Conservation (phyloP, 805 yeast genomes). For the Lipomyces sp. region DNA sequence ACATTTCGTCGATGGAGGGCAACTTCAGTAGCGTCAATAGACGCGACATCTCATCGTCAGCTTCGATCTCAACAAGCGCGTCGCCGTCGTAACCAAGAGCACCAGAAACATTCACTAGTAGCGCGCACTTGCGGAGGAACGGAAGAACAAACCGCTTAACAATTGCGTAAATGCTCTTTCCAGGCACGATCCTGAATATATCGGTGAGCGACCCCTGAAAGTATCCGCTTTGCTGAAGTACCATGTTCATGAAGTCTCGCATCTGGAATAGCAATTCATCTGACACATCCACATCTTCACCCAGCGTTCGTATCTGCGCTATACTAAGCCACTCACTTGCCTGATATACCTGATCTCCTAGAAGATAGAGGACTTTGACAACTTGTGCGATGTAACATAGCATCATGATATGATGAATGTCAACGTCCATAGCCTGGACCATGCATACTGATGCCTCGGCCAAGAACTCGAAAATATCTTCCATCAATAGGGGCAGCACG, state of each 20-base stretch:
- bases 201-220: background rate
- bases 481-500: constrained; percentile 37
- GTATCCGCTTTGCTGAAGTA: constrained; percentile 10
- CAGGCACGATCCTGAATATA: constrained; percentile 10
- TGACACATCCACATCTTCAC: constrained; percentile 2
- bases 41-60: constrained; percentile 57
- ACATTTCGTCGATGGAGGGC: constrained; percentile 37
- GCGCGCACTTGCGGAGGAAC: constrained; percentile 65
- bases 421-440: constrained; percentile 52
- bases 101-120: constrained; percentile 59
- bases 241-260: constrained; percentile 12
- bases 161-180: constrained; percentile 20
- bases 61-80: constrained; percentile 33
- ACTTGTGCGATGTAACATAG: constrained; percentile 58
- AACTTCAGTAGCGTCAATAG: constrained; percentile 57
- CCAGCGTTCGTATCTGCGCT: constrained; percentile 9
- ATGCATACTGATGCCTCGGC: constrained; percentile 50
- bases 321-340: constrained; percentile 15
- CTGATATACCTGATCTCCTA: constrained; percentile 26
- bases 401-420: constrained; percentile 54
- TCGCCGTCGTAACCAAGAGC: constrained; percentile 52
- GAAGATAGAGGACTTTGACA: constrained; percentile 52
- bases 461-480: constrained; percentile 45
- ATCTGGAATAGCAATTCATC: constrained; percentile 5
- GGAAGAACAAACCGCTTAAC: constrained; percentile 55